These are phyloP conservation scores for Jacaranda copaia DNA, from an alignment of 257 asterid species.

Conservation along the genomic window DNA sequence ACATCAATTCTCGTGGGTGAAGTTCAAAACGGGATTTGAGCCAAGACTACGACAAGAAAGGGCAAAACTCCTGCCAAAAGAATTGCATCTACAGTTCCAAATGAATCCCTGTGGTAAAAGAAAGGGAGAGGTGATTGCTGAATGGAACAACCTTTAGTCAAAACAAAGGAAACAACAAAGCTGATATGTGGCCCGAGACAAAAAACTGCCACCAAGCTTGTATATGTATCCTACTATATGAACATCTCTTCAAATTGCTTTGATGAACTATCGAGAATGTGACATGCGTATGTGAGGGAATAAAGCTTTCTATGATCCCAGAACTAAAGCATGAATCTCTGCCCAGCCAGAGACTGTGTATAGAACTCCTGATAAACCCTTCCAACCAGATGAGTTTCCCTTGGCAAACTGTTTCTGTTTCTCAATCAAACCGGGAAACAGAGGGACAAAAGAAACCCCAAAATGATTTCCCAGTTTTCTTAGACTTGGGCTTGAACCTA, in stretches of 20 bases:
- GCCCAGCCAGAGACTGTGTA: conserved; percentile 88
- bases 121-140: conserved; percentile 40
- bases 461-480: conserved; percentile 72
- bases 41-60: neutral
- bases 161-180: conserved; percentile 48
- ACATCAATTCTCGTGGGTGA: neutral
- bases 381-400: conserved; percentile 59
- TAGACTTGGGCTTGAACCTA: conserved; percentile 73
- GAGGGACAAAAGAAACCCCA: conserved; percentile 78
- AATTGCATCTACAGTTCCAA: conserved; percentile 56
- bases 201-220: conserved; percentile 62
- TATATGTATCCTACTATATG: conserved; percentile 45
- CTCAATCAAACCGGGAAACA: conserved; percentile 60
- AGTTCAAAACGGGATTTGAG: neutral
- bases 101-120: conserved; percentile 39
- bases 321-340: conserved; percentile 78
- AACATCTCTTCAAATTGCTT: conserved; percentile 44
- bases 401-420: conserved; percentile 61
- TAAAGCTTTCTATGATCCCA: conserved; percentile 54
- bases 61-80: conserved; percentile 42
- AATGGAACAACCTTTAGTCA: conserved; percentile 45
- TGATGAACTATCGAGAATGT: conserved; percentile 18
- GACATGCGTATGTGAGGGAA: neutral
- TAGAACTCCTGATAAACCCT: conserved; percentile 76
- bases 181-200: conserved; percentile 59